Base-by-base conservation (phyloP, 768 basidiomycete genomes). In the Phallus indusiatus region DNA sequence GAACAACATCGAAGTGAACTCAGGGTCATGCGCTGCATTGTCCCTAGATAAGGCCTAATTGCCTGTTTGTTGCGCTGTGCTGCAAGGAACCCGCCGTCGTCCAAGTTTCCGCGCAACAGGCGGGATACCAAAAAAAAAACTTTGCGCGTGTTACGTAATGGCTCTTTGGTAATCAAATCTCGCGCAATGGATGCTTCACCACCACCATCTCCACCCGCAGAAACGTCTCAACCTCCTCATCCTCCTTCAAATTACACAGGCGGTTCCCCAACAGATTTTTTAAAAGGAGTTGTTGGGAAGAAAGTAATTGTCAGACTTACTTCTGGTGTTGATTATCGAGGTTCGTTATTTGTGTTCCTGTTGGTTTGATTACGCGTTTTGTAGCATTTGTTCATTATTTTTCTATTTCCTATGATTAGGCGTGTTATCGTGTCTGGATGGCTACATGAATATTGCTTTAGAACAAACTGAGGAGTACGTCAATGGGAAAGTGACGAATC, bases 391-490 rank as follows among this genome's bases (percentile, higher is more conserved):
- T 35, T n/a, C n/a, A n/a, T n/a, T 20, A n/a, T 0, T 17, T 49
- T 33, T 16, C 34, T 11, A 9, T 22, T 54, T 20, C 33, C 7
- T 7, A 3, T 54, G n/a, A 11, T 5, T 61, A 98, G 95, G 95
- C 18, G 79, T 94, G 2, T 74, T 99, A 14, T 94, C 93, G 2
- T 98, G 96, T 67, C 79, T 98, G 21, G 96, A 98, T 72, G 94
- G 94, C 0, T 98, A 96, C 72, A 98, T 99, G 96, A 98, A 98
- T 73, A 95, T 98, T 53, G 96, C 93, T 14, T 74, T 98, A 36
- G 96, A 99, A 73, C 90, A 96, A 71, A 96, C 94, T 2, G 93
- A 96, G 73, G 96, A 99, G 72, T 84, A 94, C 70, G 90, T 94
- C 10, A 86, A 89, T 62, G 94, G 94, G 3, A 66, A 72, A n/a